Base-by-base conservation (phyloP, 192 early-diverging fungal genomes). In the Funneliformis geosporum region DNA sequence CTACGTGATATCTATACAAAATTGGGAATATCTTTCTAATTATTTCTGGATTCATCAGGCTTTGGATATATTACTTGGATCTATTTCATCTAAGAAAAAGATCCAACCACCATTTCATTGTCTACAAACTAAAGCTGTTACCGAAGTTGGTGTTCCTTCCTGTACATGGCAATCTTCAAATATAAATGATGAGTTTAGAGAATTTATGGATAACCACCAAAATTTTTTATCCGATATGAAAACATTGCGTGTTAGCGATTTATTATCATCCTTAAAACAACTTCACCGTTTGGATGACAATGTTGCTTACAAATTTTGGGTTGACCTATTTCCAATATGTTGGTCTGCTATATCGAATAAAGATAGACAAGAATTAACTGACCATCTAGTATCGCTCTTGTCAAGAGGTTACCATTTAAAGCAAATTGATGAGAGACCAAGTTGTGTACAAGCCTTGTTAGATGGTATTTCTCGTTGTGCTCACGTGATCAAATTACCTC, bases 31-130 rank as follows among this genome's bases (percentile, higher is more conserved):
- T 69, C 87, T 99, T 12, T 88, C 90, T 0, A 84, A 86, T 60
- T 90, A 91, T 16, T 99, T 96, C 80, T 99, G 97, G 96, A 86
- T 99, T 42, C 92, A 94, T 72, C 97, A 99, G 74, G 95, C 96
- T 0, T 79, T 97, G 39, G 95, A 96, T 77, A 82, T 99, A 16
- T 80, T 99, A 11, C 78, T 99, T 71, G 94, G 95, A 18, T 87
- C 89, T 0, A 82, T 90, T 10, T 86, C 84, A 78, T 79, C 83
- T 59, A 83, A 83, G 4, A 81, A 82, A 74, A 79, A 39, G 18
- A 77, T 88, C 21, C 75, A 80, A 2, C 71, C 85, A 39, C 82
- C 81, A 21, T 75, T 83, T 23, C 82, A 85, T 60, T 81, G 83
- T 40, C 69, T 87, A n/a, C 87, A 85, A 80, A 85, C 84, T 25